Evolutionary conservation across 2,329 filamentous ascomycete genomes (phyloP), one percentile per base, ranked within the genome.

Genomic region (Alternaria gaisen): DNA sequence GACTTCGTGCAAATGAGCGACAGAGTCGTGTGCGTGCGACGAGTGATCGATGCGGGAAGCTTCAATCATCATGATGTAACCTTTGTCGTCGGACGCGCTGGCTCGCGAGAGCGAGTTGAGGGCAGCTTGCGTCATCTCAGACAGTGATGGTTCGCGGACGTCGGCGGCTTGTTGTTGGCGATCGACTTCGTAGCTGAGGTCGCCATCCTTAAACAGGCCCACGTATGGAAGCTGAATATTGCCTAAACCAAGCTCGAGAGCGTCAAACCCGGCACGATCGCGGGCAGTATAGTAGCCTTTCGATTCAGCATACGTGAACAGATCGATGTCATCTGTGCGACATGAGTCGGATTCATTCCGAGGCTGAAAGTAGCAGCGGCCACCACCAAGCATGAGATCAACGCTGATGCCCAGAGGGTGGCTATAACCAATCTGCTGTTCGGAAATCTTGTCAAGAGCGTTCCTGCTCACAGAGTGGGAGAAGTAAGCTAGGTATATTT

Each of bases 21-120:
- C 68, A 9, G 67, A 57, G 30, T 75, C 73, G 47, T 72, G 68
- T 16, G 72, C 68, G 40, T 72, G 69, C 7, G 68, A 67, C 0
- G 69, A 65, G 56, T 72, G 68, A 24, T 72, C 69, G 41, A 72
- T 72, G 5, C 69, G 58, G 8, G 61, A 66, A 4, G 68, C 68
- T 43, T 72, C 69, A 9, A 71, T 77, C 73, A 82, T 77, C 48
- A 81, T 66, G 60, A 82, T 80, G 64, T 79, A 82, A 8, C 79
- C 79, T 59, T 77, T 73, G n/a, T 74, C 65, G 9, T 60, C 67
- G 28, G 63, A 68, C 34, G 72, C 66, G 11, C 75, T 77, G 3
- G 74, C 79, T 5, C 69, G 69, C 43, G 78, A 70, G 14, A 81
- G 74, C 7, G 78, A 77, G 41, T 73, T 73, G 34, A 81, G 73